Conservation (phyloP, 345 rosid species). For the Populus alba region DNA sequence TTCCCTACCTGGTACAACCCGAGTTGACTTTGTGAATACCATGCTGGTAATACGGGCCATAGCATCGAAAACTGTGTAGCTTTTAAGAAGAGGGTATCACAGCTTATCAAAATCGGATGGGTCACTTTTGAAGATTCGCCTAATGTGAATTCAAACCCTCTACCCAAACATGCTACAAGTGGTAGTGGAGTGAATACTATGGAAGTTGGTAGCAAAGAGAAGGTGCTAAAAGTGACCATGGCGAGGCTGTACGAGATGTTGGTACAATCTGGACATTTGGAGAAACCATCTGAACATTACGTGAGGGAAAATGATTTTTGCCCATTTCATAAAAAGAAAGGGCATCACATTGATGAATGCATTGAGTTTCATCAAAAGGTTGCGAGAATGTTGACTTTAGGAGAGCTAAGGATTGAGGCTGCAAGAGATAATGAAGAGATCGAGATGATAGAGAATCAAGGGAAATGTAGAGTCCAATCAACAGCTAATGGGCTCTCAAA, state of each 20-base stretch:
- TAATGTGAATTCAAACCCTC: background rate
- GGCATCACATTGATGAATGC: background rate
- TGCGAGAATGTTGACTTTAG: accelerated
- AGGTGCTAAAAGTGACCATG: background rate
- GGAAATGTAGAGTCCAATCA: background rate
- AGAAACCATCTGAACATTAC: accelerated
- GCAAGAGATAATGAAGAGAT: accelerated
- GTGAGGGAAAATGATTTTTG: accelerated
- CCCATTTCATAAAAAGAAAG: background rate
- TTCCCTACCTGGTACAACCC: background rate
- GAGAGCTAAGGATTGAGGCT: background rate
- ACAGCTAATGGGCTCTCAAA: background rate
- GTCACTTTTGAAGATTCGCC: too few species aligned
- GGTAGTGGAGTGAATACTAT: accelerated
- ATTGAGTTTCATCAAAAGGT: too few species aligned
- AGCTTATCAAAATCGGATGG: background rate
- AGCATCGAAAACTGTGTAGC: background rate
- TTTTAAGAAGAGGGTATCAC: too few species aligned
- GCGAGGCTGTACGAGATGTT: accelerated
- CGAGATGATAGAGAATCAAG: too few species aligned
- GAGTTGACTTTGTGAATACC: background rate
- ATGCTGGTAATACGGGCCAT: background rate
- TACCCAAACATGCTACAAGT: background rate
- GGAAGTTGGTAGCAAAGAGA: background rate
- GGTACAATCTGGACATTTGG: background rate